Evolutionary conservation across 2,329 filamentous ascomycete species (phyloP).

Genomic region (Beauveria australis): DNA sequence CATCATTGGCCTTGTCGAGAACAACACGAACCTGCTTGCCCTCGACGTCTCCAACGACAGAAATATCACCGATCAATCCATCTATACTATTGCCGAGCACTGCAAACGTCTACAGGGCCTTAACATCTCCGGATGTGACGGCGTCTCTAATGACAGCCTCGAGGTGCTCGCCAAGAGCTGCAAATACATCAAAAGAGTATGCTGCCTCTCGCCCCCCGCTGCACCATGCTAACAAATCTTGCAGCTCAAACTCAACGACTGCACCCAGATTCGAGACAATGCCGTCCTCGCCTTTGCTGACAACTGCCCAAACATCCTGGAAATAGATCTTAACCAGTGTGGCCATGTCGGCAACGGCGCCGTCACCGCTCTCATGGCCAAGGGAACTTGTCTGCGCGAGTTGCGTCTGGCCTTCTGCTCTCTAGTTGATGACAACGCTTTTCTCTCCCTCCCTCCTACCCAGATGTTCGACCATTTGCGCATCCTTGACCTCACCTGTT

Average conservation of each 20-base stretch:
- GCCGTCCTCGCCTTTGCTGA: conserved; percentile 79
- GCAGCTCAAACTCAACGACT: conserved; percentile 90
- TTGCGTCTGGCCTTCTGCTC: conserved; percentile 79
- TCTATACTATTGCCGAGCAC: conserved; percentile 69
- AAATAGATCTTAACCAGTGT: conserved; percentile 91
- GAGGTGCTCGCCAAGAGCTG: conserved; percentile 73
- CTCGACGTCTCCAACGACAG: conserved; percentile 80
- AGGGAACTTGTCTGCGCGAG: conserved; percentile 79
- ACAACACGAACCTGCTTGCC: conserved; percentile 74
- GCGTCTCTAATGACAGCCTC: conserved; percentile 80
- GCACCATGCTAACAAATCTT: conserved; percentile 21
- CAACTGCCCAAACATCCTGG: conserved; percentile 85
- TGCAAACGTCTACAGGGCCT: conserved; percentile 83
- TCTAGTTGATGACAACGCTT: conserved; percentile 79
- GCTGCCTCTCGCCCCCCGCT: conserved; percentile 23
- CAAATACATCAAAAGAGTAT: conserved; percentile 75
- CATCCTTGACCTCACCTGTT: conserved; percentile 90
- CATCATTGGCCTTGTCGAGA: conserved; percentile 68
- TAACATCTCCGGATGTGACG: conserved; percentile 81
- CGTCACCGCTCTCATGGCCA: conserved; percentile 69
- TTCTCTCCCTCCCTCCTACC: conserved; percentile 64
- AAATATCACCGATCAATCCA: conserved; percentile 76
- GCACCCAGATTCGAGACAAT: conserved; percentile 71
- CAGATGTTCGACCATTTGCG: conserved; percentile 77
- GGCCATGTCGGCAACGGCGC: conserved; percentile 72